phyloP scores from a whole-genome alignment of 495 filamentous ascomycete species.

The Penicillium crystallinum region DNA sequence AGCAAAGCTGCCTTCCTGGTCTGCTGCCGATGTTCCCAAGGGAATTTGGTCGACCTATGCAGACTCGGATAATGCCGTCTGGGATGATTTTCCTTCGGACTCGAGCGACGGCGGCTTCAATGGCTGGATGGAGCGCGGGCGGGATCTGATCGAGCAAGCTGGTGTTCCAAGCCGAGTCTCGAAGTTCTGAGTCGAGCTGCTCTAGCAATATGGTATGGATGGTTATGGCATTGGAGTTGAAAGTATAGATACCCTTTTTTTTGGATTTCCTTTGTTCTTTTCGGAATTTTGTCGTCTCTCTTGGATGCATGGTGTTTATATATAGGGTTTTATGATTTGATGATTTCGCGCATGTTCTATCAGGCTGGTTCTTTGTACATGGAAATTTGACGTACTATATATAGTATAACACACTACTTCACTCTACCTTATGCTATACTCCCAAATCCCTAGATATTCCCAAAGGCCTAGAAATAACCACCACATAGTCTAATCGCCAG shows the following conservation, averaged over 20 bases:
- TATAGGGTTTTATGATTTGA: constrained; percentile 20
- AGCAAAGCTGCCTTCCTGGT: constrained; percentile 46
- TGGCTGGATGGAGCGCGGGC: constrained; percentile 37
- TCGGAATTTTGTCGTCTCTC: constrained; percentile 4
- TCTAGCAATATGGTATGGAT: constrained; percentile 16
- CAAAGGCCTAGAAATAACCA: no score
- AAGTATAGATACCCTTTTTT: constrained; percentile 36
- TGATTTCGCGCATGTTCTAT: constrained; percentile 6
- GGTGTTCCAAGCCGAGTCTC: constrained; percentile 35
- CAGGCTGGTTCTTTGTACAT: constrained; percentile 13
- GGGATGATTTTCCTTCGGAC: constrained; percentile 43
- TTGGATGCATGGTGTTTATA: constrained; percentile 15
- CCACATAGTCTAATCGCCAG: background rate
- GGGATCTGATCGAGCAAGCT: constrained; percentile 42
- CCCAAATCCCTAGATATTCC: background rate
- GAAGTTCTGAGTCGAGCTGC: constrained; percentile 14
- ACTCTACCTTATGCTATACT: background rate
- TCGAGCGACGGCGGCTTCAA: constrained; percentile 40
- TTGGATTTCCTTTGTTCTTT: constrained; percentile 6
- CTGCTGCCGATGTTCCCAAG: constrained; percentile 34
- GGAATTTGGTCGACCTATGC: constrained; percentile 43
- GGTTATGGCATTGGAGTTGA: constrained; percentile 24
- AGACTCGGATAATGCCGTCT: constrained; percentile 40
- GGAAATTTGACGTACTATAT: constrained; percentile 2
- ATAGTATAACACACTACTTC: background rate